Percentiles rank a stretch among this genome's conserved stretches.
Conservation (phyloP, 768 basidiomycete genomes). For the Gloeostereum incarnatum region DNA sequence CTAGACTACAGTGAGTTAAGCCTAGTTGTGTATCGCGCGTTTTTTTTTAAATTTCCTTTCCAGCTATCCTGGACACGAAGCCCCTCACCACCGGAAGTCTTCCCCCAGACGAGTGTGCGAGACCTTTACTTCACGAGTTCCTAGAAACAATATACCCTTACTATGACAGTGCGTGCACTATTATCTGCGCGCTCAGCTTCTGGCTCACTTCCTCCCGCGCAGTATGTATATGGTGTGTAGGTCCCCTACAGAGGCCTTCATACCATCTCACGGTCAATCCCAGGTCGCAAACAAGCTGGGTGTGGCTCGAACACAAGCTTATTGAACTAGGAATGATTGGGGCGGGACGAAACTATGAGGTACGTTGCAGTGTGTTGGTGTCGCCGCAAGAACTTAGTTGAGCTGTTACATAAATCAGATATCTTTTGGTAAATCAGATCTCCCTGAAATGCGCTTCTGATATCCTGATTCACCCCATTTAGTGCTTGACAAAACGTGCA, state of each 20-base stretch:
- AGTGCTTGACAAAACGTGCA: conserved; percentile 81
- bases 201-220: not conserved
- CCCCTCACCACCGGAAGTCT: conserved; percentile 75
- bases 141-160: conserved; percentile 69
- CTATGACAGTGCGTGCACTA: conserved; percentile 55
- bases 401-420: conserved; percentile 28
- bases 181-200: not conserved
- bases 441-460: not conserved
- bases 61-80: conserved; percentile 80
- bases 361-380: conserved; percentile 14
- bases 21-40: no score
- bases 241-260: not conserved
- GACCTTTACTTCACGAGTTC: conserved; percentile 80
- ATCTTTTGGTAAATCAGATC: conserved; percentile 42
- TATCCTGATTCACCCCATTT: conserved; percentile 6
- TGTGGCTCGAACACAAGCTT: conserved; percentile 84
- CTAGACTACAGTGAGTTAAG: conserved; percentile 70
- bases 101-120: conserved; percentile 72
- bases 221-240: conserved; percentile 72
- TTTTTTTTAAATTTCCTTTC: not conserved
- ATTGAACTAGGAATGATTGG: conserved; percentile 84
- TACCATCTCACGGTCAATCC: not conserved
- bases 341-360: conserved; percentile 59
- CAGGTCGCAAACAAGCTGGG: conserved; percentile 83
- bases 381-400: not conserved